Conservation (phyloP, 495 filamentous ascomycete genomes). For the Trichodelitschia bisporula region DNA sequence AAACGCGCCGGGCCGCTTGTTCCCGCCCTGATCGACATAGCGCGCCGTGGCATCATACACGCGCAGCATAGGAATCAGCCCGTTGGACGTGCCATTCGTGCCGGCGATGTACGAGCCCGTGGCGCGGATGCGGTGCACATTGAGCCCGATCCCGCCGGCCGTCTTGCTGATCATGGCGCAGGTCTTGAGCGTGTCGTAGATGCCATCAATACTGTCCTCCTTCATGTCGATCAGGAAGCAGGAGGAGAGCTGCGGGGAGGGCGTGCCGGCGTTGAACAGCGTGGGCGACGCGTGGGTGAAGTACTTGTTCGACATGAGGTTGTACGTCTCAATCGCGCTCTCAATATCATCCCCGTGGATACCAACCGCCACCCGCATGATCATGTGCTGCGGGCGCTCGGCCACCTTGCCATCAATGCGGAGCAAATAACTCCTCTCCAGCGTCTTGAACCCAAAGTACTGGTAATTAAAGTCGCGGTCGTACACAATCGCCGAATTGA, state of each 20-base stretch:
- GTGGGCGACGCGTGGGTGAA: slow-evolving; percentile 97
- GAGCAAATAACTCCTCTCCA: slow-evolving; percentile 91
- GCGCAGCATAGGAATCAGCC: slow-evolving; percentile 89
- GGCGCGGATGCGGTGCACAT: slow-evolving; percentile 84
- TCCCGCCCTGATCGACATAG: slow-evolving; percentile 96
- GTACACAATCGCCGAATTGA: slow-evolving; percentile 97
- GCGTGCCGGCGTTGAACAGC: slow-evolving; percentile 92
- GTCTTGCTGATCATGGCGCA: slow-evolving; percentile 99
- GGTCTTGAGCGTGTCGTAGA: slow-evolving; percentile 96
- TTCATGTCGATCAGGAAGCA: slow-evolving; percentile 99
- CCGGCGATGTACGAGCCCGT: slow-evolving; percentile 94
- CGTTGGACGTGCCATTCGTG: slow-evolving; percentile 93
- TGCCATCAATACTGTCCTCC: slow-evolving; percentile 96
- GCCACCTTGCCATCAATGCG: slow-evolving; percentile 81
- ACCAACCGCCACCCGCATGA: slow-evolving; percentile 95
- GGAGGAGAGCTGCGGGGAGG: slow-evolving; percentile 75
- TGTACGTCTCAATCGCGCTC: slow-evolving; percentile 86
- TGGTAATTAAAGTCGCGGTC: slow-evolving; percentile 99
- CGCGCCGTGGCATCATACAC: slow-evolving; percentile 98
- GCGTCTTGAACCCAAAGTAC: slow-evolving; percentile 98
- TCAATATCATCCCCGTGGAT: slow-evolving; percentile 91
- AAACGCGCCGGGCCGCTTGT: slow-evolving; percentile 96
- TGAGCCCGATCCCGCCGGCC: slow-evolving; percentile 89
- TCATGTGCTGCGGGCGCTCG: slow-evolving; percentile 93
- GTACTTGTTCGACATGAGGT: slow-evolving; percentile 90